Base-by-base conservation (phyloP, 805 yeast genomes). In the Candida ovalis region DNA sequence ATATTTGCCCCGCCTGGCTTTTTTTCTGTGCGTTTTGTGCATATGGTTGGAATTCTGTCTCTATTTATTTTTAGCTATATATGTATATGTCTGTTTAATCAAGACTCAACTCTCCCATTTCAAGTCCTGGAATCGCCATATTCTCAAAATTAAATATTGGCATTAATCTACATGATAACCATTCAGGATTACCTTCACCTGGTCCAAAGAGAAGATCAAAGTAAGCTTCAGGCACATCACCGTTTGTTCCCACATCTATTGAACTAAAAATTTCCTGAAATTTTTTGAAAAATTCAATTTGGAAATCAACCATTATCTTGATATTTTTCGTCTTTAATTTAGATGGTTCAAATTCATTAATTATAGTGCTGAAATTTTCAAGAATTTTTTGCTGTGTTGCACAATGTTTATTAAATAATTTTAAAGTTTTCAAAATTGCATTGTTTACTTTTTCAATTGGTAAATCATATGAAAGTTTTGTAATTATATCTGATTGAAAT, bases 131-230 rank as follows among this genome's bases (percentile, higher is more conserved):
- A 21, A 8, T 33, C 13, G n/a, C 12, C 44, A n/a, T 22, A 15
- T n/a, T 21, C 15, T 18, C 47, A 42, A 60, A 62, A 43, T 54
- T 56, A 43, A 57, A 59, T 22, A 61, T 51, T 2, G 68, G 65
- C 13, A 47, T 40, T 45, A 64, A 46, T 6, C 65, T 45, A 24
- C 47, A 50, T 5, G 47, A 49, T 10, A 53, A 32, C 62, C 62
- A 60, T 13, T 50, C 61, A 4, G 47, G 55, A 9, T 54, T 47
- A 21, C 51, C 40, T 32, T 52, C 56, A 15, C 43, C 55, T 2
- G 55, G 53, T 8, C 43, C 43, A 40, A 58, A 22, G 12, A 59
- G 42, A 30, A 58, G 30, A 15, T 50, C 53, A 45, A 54, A 58
- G 2, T 48, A 42, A 12, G 52, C 45, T 30, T 51, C 58, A n/a